Base-by-base conservation (phyloP, 2,329 filamentous ascomycete genomes). In the Fusarium dimerum region DNA sequence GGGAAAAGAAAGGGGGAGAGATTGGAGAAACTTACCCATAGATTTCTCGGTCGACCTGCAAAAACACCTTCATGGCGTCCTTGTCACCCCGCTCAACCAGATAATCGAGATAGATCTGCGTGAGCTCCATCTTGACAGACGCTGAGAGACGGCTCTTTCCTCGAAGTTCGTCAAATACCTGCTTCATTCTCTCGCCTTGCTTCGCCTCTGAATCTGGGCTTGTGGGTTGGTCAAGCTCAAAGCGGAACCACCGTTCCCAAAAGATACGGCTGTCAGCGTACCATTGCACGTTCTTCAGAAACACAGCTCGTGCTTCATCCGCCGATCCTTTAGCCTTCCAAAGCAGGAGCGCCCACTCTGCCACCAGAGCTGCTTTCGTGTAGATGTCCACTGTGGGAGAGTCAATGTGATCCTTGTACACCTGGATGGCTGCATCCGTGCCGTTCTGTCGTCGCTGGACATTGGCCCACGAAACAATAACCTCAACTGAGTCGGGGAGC, bases 231-330 rank as follows among this genome's bases (percentile, higher is more conserved):
- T 89, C 85, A 45, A 95, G 78, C 75, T 99, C 94, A 66, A 99
- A 96, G 52, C 88, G 78, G 49, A 97, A 82, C 78, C 92, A 97
- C 66, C 84, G 89, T 62, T 86, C 80, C 93, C 94, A 99, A 78
- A 97, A 97, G 41, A 89, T 79, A 34, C 86, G 83, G 70, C 92
- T 96, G 67, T 94, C 90, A 2, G 87, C 80, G 68, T 95, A 96
- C 79, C 86, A 90, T 67, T 92, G 86, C 50, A 89, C 81, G 63
- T 96, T 93, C 71, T 87, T 88, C 56, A 85, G 76, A 75, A 93
- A 97, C 1, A 96, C 84, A 48, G 88, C 83, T 29, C 94, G 88
- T 39, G 92, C 92, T 64, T 93, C 90, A 10, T 90, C 87, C 1
- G 85, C 78, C 0, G 86, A 87, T 15, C 90, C 89, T 76, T 93